Evolutionary conservation across 805 yeast genomes (phyloP), one percentile per base, ranked within the genome.

Genomic region (Metschnikowia bowlesiae): DNA sequence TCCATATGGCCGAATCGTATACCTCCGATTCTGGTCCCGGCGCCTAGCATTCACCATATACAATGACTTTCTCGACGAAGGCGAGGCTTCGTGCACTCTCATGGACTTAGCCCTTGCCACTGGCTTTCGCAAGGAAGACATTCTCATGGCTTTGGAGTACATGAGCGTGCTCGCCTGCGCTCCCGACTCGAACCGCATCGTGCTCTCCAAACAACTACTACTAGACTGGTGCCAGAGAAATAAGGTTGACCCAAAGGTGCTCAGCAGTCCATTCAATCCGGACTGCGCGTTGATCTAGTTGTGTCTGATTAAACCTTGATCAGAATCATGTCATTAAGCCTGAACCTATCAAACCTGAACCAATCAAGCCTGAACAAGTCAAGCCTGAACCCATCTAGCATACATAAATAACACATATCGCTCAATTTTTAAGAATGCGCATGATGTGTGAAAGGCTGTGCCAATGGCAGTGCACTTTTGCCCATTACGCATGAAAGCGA

Each of bases 21-120:
- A 90, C 61, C 61, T 87, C 16, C 69, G 78, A 13, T 91, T 80
- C 66, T 94, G 98, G 99, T 73, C 86, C 6, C 73, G 76, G 44
- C 61, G 58, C 40, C 51, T 73, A 8, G 67, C 72, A 7, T 34
- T 53, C 32, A 35, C 58, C 29, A 50, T 70, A 6, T 42, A 48
- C 40, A 48, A 52, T 41, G 53, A 56, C 11, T 40, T 54, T n/a
- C 4, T 44, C 28, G 8, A 7, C 29, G 8, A 37, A 29, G 18
- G 16, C 11, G 26, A n/a, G 28, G 51, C 14, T 9, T 22, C 35
- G 1, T 52, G 82, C 1, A 74, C 82, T 0, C 55, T 87, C 9
- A 73, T 73, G 8, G 70, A 76, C 22, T 61, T 87, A 2, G 74
- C 87, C 2, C 65, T 61, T n/a, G 62, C 62, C 3, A 84, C 92